Percentiles rank a stretch among this genome's conserved stretches.
Conservation (phyloP, 1,284 basidiomycete species). For the Trichosporon sp. region DNA sequence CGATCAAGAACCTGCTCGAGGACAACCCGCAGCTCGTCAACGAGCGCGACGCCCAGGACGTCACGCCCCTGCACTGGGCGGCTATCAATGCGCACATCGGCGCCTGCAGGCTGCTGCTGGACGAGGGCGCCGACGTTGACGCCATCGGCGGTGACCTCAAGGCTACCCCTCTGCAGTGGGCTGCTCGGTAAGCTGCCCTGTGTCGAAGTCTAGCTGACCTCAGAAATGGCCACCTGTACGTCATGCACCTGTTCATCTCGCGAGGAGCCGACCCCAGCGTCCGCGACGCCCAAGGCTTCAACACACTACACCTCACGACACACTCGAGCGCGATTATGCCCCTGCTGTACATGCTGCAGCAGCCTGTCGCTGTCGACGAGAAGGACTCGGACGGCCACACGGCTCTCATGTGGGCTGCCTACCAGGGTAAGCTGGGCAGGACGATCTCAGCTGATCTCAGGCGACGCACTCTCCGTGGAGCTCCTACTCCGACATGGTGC, state of each 20-base stretch:
- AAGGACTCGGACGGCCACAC: conserved; percentile 91
- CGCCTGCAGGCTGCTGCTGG: conserved; percentile 62
- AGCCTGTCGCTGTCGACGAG: conserved; percentile 81
- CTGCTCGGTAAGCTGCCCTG: conserved; percentile 58
- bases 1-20: conserved; percentile 65
- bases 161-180: conserved; percentile 98
- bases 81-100: conserved; percentile 55
- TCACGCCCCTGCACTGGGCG: conserved; percentile 96
- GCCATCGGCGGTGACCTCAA: conserved; percentile 88
- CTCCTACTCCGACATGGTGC: conserved; percentile 85
- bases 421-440: conserved; percentile 57
- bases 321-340: conserved; percentile 94
- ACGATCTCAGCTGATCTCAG: conserved; percentile 5
- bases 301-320: conserved; percentile 87
- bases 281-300: conserved; percentile 91
- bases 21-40: conserved; percentile 66
- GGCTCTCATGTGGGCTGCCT: conserved; percentile 97
- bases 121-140: conserved; percentile 92
- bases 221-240: conserved; percentile 87
- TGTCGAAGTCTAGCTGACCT: background rate
- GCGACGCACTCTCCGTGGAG: conserved; percentile 87
- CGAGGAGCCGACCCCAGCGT: conserved; percentile 90
- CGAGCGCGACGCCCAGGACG: conserved; percentile 81
- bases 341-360: conserved; percentile 83
- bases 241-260: conserved; percentile 83